Evolutionary conservation across 768 basidiomycete species (phyloP).

Genomic region (Naganishia onofrii): DNA sequence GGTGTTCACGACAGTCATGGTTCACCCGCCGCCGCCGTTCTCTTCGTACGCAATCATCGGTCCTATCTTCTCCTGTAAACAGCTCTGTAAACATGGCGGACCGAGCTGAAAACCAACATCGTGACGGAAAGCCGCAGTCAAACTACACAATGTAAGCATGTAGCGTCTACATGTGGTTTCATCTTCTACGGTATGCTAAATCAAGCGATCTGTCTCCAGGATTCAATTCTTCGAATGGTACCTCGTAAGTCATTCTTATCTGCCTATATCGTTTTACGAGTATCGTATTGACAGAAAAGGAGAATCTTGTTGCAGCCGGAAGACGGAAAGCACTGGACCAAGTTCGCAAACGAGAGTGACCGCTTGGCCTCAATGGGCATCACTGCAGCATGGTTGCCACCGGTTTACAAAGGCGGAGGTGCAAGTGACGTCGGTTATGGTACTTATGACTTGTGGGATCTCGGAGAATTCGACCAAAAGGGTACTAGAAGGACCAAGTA

Average conservation of each 20-base stretch:
- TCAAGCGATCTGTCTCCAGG: not conserved
- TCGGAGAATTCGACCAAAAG: conserved; percentile 38
- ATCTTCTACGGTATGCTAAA: not conserved
- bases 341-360: conserved; percentile 42
- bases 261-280: not conserved
- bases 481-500: conserved; percentile 63
- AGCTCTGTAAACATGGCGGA: conserved; percentile 18
- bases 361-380: conserved; percentile 52
- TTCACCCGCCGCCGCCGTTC: too few species aligned
- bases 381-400: conserved; percentile 54
- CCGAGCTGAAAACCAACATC: conserved; percentile 22
- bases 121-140: conserved; percentile 16
- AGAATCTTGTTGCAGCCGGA: conserved; percentile 15
- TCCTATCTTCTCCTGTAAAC: too few species aligned
- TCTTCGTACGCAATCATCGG: not conserved
- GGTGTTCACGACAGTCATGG: not conserved
- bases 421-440: conserved; percentile 19
- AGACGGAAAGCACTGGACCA: conserved; percentile 52
- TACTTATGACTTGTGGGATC: conserved; percentile 30
- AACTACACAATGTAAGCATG: conserved; percentile 32
- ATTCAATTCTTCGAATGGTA: conserved; percentile 35
- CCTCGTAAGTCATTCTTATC: not conserved
- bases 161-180: too few species aligned
- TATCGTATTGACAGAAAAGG: not conserved
- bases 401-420: conserved; percentile 29